A percentile compares a stretch with the other conserved stretches of the same genome.
Conservation (phyloP, 495 filamentous ascomycete genomes). For the Xylaria longipes region DNA sequence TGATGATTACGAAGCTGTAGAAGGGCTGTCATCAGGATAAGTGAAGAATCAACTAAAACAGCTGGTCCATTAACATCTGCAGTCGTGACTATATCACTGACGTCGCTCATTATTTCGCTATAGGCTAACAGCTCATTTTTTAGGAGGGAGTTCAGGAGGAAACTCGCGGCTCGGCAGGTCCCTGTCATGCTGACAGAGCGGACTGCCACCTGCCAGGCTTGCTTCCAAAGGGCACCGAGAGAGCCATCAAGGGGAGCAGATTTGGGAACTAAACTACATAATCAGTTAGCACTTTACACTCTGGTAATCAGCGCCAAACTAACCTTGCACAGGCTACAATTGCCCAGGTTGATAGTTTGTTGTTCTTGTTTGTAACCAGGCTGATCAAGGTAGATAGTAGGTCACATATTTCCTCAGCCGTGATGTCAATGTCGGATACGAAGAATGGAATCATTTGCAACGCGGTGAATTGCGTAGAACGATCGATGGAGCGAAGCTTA, state of each 20-base stretch:
- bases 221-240: slow-evolving; percentile 62
- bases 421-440: slow-evolving; percentile 42
- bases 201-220: slow-evolving; percentile 75
- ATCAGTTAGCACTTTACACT: slow-evolving; percentile 27
- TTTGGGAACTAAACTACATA: slow-evolving; percentile 36
- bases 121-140: slow-evolving; percentile 67
- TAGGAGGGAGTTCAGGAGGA: slow-evolving; percentile 73
- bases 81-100: slow-evolving; percentile 72
- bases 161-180: slow-evolving; percentile 81
- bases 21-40: slow-evolving; percentile 74
- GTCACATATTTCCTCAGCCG: slow-evolving; percentile 48
- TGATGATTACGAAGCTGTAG: slow-evolving; percentile 64
- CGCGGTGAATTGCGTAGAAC: slow-evolving; percentile 65
- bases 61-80: slow-evolving; percentile 83
- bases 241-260: slow-evolving; percentile 31
- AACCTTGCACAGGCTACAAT: slow-evolving; percentile 70
- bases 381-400: slow-evolving; percentile 43
- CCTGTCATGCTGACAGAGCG: slow-evolving; percentile 71
- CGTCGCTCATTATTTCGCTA: slow-evolving; percentile 64
- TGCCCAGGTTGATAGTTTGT: slow-evolving; percentile 52
- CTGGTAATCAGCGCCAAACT: slow-evolving; percentile 18
- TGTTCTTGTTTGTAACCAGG: slow-evolving; percentile 47
- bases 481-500: slow-evolving; percentile 62
- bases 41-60: slow-evolving; percentile 75
- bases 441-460: slow-evolving; percentile 84